These are phyloP conservation scores for Boeremia lycopersici DNA, from an alignment of 2,329 filamentous ascomycete species.

Conservation along the genomic window DNA sequence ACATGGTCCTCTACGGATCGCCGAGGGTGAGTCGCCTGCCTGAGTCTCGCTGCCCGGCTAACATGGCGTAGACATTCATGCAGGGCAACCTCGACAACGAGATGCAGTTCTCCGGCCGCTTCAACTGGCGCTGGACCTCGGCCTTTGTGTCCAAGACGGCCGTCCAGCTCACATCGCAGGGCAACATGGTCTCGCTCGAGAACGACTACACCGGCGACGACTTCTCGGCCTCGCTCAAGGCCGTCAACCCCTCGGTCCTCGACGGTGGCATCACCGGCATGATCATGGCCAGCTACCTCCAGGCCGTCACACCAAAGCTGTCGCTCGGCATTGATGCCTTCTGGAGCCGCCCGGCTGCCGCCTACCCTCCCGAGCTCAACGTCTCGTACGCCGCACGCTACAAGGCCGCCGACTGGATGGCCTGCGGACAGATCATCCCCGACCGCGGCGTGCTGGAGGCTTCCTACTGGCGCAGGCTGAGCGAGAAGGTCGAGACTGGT, in stretches of 20 bases:
- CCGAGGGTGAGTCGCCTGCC: slow-evolving; percentile 71
- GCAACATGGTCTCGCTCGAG: slow-evolving; percentile 91
- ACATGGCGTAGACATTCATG: slow-evolving; percentile 75
- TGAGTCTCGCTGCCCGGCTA: slow-evolving; percentile 21
- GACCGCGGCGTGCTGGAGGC: slow-evolving; percentile 81
- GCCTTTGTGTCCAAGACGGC: slow-evolving; percentile 85
- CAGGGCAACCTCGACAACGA: slow-evolving; percentile 97
- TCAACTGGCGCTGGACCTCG: slow-evolving; percentile 89
- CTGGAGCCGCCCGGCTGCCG: slow-evolving; percentile 86
- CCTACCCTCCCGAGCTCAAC: slow-evolving; percentile 86
- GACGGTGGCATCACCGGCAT: slow-evolving; percentile 94
- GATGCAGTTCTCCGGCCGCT: slow-evolving; percentile 81
- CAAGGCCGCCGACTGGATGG: slow-evolving; percentile 91
- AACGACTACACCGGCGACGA: slow-evolving; percentile 94
- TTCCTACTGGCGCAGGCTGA: slow-evolving; percentile 91
- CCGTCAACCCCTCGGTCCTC: slow-evolving; percentile 91
- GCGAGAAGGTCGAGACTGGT: slow-evolving; percentile 94
- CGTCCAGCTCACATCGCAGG: slow-evolving; percentile 82
- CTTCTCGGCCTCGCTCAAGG: slow-evolving; percentile 91
- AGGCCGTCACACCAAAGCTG: slow-evolving; percentile 86
- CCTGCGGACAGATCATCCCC: slow-evolving; percentile 85
- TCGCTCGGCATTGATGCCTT: slow-evolving; percentile 89
- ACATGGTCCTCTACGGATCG: slow-evolving; percentile 91
- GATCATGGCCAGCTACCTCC: slow-evolving; percentile 93
- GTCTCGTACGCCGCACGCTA: slow-evolving; percentile 91